Evolutionary conservation across 164 flowering plant species (phyloP), one percentile per base, ranked within the genome.

Genomic region (Aristolochia californica): DNA sequence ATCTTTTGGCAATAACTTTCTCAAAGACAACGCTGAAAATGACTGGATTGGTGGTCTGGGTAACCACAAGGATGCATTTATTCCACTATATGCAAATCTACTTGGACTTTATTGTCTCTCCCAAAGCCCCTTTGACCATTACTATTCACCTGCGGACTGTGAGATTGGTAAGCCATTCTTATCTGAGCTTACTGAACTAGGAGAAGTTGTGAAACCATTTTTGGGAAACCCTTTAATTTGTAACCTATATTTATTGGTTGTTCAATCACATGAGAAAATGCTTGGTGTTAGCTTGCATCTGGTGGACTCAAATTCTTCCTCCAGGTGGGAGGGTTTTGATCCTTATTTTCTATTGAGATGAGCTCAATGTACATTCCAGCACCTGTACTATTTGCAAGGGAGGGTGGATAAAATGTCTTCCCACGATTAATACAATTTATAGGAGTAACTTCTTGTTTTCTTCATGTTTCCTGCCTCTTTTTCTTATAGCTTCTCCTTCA

Each of bases 21-120:
- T 66, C 0, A 59, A 53, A 34, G 63, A 61, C 24, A 68, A 62
- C 26, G 70, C 63, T 23, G 76, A 70, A 48, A 58, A 48, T 50
- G 76, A 73, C 61, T 93, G 99, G 99, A 72, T 93, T 54, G 96
- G 96, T 52, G 96, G 99, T 34, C 63, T 82, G 2, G 97, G 95
- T 10, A 89, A 93, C 67, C 99, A 93, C 71, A 89, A 93, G 72
- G 99, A 93, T 60, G 74, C 87, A 30, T 93, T 93, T 71, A 58
- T 80, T 38, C 83, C 96, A 0, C 3, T 85, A 1, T 93, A 89
- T 78, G 84, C 84, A 21, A 84, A 80, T 68, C 60, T 93, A 69
- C 87, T 89, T 38, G 96, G 84, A 17, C 70, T 85, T 58, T 81
- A 80, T 72, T 77, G 79, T 43, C 72, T 93, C 49, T 81, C 99